Conservation (phyloP, 805 yeast species). For the Torulaspora gathmanii region DNA sequence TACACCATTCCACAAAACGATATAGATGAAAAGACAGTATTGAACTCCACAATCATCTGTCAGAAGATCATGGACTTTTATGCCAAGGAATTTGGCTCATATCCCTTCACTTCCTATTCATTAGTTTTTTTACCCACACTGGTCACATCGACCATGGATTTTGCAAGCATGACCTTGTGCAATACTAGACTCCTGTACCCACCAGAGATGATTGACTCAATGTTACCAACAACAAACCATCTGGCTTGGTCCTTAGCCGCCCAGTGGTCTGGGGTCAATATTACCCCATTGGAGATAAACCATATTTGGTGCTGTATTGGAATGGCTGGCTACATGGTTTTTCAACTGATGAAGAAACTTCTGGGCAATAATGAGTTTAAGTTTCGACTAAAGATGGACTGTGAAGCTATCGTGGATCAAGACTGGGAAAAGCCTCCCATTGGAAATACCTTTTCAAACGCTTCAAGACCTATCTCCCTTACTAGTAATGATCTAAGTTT, state of each 20-base stretch:
- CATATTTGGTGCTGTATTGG: conserved; percentile 92
- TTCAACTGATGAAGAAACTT: conserved; percentile 58
- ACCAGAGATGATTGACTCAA: conserved; percentile 70
- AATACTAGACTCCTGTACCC: conserved; percentile 69
- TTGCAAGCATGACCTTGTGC: conserved; percentile 52
- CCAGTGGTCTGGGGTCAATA: conserved; percentile 93
- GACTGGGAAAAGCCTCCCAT: conserved; percentile 80
- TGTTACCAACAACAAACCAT: conserved; percentile 61
- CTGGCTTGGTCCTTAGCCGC: conserved; percentile 68
- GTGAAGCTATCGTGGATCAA: conserved; percentile 62
- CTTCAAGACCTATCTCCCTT: conserved; percentile 32
- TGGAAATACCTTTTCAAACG: conserved; percentile 51
- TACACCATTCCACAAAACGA: conserved; percentile 59
- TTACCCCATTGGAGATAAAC: conserved; percentile 70
- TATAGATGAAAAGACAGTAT: conserved; percentile 42
- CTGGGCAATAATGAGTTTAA: conserved; percentile 84
- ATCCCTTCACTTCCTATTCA: conserved; percentile 80
- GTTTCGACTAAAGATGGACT: conserved; percentile 58
- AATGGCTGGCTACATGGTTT: conserved; percentile 75
- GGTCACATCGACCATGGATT: conserved; percentile 49
- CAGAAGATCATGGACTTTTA: conserved; percentile 77
- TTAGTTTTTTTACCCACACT: conserved; percentile 65
- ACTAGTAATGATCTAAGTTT: conserved; percentile 53
- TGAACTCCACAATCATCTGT: conserved; percentile 70
- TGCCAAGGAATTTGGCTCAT: conserved; percentile 86